Evolutionary conservation across 768 basidiomycete genomes (phyloP).

Genomic region (Tricholoma flavovirens): DNA sequence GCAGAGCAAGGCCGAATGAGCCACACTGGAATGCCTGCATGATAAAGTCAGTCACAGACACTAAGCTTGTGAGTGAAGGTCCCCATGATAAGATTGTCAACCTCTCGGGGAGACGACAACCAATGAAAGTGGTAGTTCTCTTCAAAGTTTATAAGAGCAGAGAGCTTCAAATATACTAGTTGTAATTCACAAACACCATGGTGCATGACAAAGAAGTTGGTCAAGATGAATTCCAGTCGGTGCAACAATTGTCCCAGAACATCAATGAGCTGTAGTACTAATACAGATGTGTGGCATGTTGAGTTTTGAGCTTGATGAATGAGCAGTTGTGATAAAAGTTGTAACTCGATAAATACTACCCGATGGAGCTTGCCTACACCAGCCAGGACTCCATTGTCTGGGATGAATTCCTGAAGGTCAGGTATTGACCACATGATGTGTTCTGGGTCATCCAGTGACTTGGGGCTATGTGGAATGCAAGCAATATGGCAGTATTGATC

Average conservation of each 20-base stretch:
- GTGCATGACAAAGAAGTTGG: no score
- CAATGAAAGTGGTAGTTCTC: no score
- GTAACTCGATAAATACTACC: neutral
- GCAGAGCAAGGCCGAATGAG: neutral
- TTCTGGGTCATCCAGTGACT: neutral
- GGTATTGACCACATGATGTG: neutral
- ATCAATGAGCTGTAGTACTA: neutral
- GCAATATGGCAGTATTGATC: neutral
- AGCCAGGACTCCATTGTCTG: neutral
- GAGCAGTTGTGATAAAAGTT: neutral
- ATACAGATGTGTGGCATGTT: no score
- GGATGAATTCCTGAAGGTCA: neutral
- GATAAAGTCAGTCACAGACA: neutral
- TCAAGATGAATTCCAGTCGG: neutral
- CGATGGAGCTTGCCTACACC: neutral
- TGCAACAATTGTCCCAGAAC: neutral
- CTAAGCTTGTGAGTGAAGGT: neutral
- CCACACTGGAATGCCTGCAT: neutral
- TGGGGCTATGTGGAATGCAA: neutral
- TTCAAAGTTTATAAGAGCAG: no score
- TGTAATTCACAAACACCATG: no score
- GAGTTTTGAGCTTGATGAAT: no score
- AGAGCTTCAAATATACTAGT: no score
- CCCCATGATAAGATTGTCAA: no score
- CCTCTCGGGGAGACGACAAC: no score